Evolutionary conservation across 2,329 filamentous ascomycete species (phyloP).

Genomic region (Colletotrichum sidae): DNA sequence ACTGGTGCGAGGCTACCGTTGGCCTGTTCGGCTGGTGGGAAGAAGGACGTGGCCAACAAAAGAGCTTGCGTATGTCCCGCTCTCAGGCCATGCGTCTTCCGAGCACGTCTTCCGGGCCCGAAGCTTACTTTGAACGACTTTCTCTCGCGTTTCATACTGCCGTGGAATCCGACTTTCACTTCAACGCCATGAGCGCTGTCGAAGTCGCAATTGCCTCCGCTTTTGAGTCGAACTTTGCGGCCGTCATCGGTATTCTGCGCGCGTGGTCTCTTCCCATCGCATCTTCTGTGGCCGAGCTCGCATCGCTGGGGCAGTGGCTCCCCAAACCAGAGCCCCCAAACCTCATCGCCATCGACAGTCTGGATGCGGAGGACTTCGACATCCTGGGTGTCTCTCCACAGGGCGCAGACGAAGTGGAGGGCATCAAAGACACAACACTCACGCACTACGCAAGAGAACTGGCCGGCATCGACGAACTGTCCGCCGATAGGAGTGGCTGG

Average conservation of each 20-base stretch:
- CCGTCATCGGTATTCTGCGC: constrained; percentile 78
- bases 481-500: constrained; percentile 77
- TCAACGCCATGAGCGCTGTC: constrained; percentile 80
- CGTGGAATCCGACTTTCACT: constrained; percentile 76
- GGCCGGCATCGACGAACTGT: constrained; percentile 65
- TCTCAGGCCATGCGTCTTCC: constrained; percentile 49
- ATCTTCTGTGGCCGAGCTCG: constrained; percentile 83
- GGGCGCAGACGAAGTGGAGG: constrained; percentile 68
- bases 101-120: constrained; percentile 62
- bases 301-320: constrained; percentile 86
- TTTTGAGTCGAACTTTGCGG: constrained; percentile 85
- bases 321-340: constrained; percentile 66
- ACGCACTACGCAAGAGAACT: constrained; percentile 79
- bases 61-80: constrained; percentile 53
- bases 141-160: constrained; percentile 77
- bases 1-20: constrained; percentile 92
- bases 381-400: constrained; percentile 76
- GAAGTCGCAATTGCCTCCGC: constrained; percentile 86
- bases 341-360: constrained; percentile 69
- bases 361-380: constrained; percentile 88
- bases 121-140: constrained; percentile 81
- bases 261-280: constrained; percentile 85
- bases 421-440: constrained; percentile 84
- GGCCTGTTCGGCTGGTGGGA: constrained; percentile 94
- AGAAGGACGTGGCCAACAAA: constrained; percentile 70